Percentiles rank a stretch among this genome's conserved stretches.
phyloP scores from a whole-genome alignment of 495 filamentous ascomycete genomes.

The Oidiodendron maius region DNA sequence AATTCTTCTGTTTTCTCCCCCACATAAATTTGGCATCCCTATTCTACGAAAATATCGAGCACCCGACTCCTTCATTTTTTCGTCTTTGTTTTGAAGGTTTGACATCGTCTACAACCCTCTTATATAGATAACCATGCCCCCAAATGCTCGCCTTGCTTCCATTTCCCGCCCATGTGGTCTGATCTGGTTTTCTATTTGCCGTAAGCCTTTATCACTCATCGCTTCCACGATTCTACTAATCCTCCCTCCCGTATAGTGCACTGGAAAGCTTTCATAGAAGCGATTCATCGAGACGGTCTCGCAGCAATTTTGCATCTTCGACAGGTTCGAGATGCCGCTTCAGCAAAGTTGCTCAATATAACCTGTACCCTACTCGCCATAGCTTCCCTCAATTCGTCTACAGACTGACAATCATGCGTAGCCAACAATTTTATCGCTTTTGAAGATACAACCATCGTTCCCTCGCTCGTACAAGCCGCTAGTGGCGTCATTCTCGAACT shows the following conservation, averaged over 20 bases:
- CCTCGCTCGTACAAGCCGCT: conserved; percentile 32
- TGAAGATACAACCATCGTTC: conserved; percentile 36
- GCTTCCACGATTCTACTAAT: background rate
- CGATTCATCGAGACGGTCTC: background rate
- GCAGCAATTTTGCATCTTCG: background rate
- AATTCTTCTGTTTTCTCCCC: no score
- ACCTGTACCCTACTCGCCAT: background rate
- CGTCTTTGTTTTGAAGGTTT: no score
- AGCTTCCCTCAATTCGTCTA: background rate
- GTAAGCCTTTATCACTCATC: background rate
- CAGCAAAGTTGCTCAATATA: background rate
- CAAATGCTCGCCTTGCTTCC: background rate
- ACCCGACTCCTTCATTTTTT: no score
- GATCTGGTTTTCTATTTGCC: background rate
- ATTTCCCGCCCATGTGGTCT: background rate
- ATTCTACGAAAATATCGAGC: no score
- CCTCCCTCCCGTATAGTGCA: background rate
- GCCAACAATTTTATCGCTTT: conserved; percentile 28
- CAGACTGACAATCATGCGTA: conserved; percentile 1
- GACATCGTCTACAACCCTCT: no score
- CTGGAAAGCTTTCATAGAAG: background rate
- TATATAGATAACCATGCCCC: background rate
- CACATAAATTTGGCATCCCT: no score
- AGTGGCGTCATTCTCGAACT: conserved; percentile 40
- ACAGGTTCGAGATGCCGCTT: background rate